Evolutionary conservation across 1,284 basidiomycete species (phyloP), one percentile per base, ranked within the genome.

Genomic region (Xerocomus minutiporus): DNA sequence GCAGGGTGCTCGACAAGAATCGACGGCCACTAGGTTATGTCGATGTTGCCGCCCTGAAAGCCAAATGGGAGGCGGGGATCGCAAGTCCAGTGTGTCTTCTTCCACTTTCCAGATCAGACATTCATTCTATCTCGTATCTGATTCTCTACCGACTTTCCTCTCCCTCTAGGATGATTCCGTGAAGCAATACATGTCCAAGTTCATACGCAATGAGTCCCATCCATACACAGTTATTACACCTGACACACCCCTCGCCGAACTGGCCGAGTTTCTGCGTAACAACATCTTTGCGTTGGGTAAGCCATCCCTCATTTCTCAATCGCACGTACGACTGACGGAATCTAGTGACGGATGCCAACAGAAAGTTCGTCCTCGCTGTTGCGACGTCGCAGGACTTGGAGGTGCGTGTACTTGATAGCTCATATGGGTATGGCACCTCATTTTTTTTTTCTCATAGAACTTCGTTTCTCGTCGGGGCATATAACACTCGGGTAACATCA

Each of bases 321-420:
- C 36, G 28, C 29, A 15, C 26, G 17, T 2, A 32, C 15, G 6
- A 47, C 47, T 58, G 38, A 57, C 43, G 8, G 26, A 31, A 52
- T 55, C 3, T 59, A 92, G 91, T 94, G 28, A 94, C 92, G 6
- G 92, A 95, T 67, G 69, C 73, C 42, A 80, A 81, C 49, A 80
- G 91, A 55, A 92, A 93, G 66, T 94, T 94, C 63, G 91, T 94
- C 1, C 77, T 94, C 34, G 92, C 78, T 0, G 86, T 95, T 0
- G 91, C 89, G 1, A 95, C 92, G 12, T 69, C 74, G 41, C 81
- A 88, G 41, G 92, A 95, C 68, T 71, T 95, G 20, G 83, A 92
- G 66, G 84, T 84, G 49, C 50, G 73, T 64, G n/a, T 25, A 23
- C 12, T 39, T 9, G 26, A 5, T 26, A 23, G 5, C 26, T 12